A percentile compares a stretch with the other conserved stretches of the same genome.
Conservation (phyloP, 768 basidiomycete species). For the Suillus luteus region DNA sequence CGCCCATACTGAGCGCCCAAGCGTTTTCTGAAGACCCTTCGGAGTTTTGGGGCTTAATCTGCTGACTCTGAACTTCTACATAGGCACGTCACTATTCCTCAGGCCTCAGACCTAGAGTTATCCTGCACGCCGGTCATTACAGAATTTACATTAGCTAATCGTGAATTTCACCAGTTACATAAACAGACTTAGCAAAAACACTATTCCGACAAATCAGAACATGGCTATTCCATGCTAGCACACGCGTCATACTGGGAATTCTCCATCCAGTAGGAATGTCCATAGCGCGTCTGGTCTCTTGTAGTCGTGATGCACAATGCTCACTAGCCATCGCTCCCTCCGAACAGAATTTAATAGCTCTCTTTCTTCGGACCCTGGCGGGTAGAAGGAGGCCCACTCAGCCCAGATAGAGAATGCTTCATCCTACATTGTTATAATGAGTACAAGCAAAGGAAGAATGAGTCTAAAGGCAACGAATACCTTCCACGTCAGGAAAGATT, state of each 20-base stretch:
- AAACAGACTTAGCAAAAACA: too few species aligned
- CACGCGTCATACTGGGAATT: constrained; percentile 7
- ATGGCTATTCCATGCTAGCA: neutral
- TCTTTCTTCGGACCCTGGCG: constrained; percentile 72
- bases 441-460: neutral
- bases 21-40: neutral
- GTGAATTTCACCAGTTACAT: neutral
- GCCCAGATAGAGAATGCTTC: constrained; percentile 97
- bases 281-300: constrained; percentile 78
- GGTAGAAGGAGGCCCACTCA: constrained; percentile 90
- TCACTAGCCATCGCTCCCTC: constrained; percentile 85
- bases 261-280: constrained; percentile 68
- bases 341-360: constrained; percentile 70
- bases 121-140: neutral
- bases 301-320: constrained; percentile 92
- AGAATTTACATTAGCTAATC: neutral
- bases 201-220: constrained; percentile 2
- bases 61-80: neutral
- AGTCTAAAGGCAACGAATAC: constrained; percentile 43
- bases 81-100: neutral
- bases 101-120: neutral
- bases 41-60: neutral
- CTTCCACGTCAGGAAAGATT: constrained; percentile 97
- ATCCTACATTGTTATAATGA: constrained; percentile 53
- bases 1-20: too few species aligned